These are phyloP conservation scores for Favolaschia claudopus DNA, from an alignment of 768 basidiomycete genomes.

Conservation along the genomic window DNA sequence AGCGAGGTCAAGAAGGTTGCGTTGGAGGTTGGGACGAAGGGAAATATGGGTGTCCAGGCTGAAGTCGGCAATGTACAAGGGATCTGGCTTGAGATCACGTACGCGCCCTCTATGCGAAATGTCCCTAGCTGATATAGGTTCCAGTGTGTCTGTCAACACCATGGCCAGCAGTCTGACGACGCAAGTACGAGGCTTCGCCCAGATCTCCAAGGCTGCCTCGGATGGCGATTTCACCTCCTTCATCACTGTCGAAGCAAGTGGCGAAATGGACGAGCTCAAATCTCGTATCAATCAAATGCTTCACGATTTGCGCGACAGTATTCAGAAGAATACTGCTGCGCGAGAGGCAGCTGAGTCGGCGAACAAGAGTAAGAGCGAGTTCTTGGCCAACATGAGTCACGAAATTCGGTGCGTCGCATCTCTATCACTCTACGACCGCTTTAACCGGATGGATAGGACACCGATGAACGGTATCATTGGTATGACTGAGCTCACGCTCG, in stretches of 20 bases:
- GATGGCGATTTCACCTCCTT: slow-evolving; percentile 99
- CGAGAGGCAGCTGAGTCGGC: slow-evolving; percentile 97
- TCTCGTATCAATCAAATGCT: slow-evolving; percentile 99
- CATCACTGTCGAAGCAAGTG: slow-evolving; percentile 98
- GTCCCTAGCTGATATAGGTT: background rate
- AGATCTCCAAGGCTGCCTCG: slow-evolving; percentile 98
- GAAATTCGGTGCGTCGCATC: slow-evolving; percentile 85
- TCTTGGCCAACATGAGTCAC: slow-evolving; percentile 98
- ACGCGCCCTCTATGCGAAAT: slow-evolving; percentile 40
- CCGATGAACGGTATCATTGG: slow-evolving; percentile 99
- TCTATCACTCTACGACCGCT: background rate
- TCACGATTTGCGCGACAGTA: slow-evolving; percentile 93
- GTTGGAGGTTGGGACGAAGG: slow-evolving; percentile 96
- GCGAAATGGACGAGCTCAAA: slow-evolving; percentile 99
- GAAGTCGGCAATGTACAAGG: slow-evolving; percentile 97
- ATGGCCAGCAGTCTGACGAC: slow-evolving; percentile 98
- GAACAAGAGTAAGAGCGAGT: slow-evolving; percentile 97
- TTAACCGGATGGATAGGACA: slow-evolving; percentile 60
- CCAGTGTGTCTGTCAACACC: slow-evolving; percentile 92
- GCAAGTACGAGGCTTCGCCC: slow-evolving; percentile 98
- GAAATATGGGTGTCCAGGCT: slow-evolving; percentile 97
- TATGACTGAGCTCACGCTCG: slow-evolving; percentile 98
- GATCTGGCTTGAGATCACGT: slow-evolving; percentile 99
- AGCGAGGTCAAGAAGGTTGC: slow-evolving; percentile 91
- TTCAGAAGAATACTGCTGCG: slow-evolving; percentile 98